Conservation (phyloP, 495 filamentous ascomycete genomes). For the Entonaema liquescens region DNA sequence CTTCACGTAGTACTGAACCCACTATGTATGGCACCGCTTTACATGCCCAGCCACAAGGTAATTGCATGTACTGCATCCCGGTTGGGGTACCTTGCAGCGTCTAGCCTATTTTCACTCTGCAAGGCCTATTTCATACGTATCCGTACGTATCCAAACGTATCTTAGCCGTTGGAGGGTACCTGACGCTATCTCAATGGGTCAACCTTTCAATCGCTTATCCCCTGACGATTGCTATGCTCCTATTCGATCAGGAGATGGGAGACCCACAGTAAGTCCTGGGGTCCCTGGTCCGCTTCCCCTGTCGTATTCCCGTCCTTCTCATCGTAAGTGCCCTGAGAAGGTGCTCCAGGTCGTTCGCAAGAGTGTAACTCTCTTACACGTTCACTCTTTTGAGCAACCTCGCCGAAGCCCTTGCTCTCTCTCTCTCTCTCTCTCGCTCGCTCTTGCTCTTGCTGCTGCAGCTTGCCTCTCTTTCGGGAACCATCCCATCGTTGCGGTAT, state of each 20-base stretch:
- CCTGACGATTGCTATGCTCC: conserved; percentile 33
- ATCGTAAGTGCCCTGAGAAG: conserved; percentile 16
- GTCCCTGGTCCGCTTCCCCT: conserved; percentile 24
- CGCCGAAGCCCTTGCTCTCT: conserved; percentile 10
- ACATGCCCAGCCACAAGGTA: conserved; percentile 39
- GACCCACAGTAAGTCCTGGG: conserved; percentile 33
- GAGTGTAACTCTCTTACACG: conserved; percentile 16
- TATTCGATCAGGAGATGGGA: conserved; percentile 25
- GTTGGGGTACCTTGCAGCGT: conserved; percentile 28
- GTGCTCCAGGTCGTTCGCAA: too few species aligned
- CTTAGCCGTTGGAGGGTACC: conserved; percentile 31
- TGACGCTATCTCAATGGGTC: conserved; percentile 35
- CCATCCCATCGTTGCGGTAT: conserved; percentile 29
- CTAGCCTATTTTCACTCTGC: conserved; percentile 2
- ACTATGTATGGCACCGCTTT: conserved; percentile 34
- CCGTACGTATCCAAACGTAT: conserved; percentile 32
- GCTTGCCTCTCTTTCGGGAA: conserved; percentile 37
- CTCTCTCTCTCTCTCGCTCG: conserved; percentile 24
- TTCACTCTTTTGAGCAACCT: conserved; percentile 12
- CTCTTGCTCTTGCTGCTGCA: conserved; percentile 18
- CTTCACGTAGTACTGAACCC: conserved; percentile 25
- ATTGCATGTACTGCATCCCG: conserved; percentile 31
- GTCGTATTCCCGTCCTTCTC: conserved; percentile 35
- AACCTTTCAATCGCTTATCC: conserved; percentile 13
- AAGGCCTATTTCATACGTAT: conserved; percentile 16